Percentiles rank a stretch among this genome's conserved stretches.
phyloP scores from a whole-genome alignment of 1,139 yeast genomes.

The Hyphopichia khmerensis region DNA sequence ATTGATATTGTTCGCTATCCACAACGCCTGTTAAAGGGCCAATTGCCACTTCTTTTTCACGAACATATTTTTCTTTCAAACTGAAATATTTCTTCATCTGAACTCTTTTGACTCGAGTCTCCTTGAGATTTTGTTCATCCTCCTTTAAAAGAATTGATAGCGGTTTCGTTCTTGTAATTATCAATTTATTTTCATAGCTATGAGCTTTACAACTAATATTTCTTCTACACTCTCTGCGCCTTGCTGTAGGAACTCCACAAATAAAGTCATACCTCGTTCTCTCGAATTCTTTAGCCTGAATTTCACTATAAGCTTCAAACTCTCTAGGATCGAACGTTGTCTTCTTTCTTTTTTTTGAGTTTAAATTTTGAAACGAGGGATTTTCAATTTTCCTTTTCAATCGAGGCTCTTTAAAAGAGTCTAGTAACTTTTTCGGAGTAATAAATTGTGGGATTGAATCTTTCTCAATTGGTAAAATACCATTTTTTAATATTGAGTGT shows the following conservation, averaged over 20 bases:
- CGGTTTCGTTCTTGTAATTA: conserved; percentile 11
- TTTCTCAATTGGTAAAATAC: not conserved
- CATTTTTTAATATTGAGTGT: not conserved
- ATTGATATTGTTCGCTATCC: too few relatives aligned
- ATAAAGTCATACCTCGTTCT: conserved; percentile 13
- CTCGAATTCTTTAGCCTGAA: not conserved
- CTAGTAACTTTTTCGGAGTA: not conserved
- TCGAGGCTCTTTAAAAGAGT: not conserved
- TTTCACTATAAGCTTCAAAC: not conserved
- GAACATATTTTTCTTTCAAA: conserved; percentile 1
- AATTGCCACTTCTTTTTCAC: too few relatives aligned
- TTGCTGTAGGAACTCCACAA: conserved; percentile 16
- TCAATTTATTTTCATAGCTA: conserved; percentile 8
- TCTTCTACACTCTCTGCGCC: conserved; percentile 11
- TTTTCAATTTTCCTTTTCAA: not conserved
- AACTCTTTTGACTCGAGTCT: conserved; percentile 2
- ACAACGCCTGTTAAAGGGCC: too few relatives aligned
- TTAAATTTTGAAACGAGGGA: too few relatives aligned
- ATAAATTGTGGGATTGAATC: not conserved
- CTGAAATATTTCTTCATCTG: conserved; percentile 2
- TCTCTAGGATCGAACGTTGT: not conserved
- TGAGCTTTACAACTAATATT: conserved; percentile 15
- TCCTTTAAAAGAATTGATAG: conserved; percentile 7
- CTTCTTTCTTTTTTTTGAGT: not conserved
- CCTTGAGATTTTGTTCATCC: conserved; percentile 4